These are phyloP conservation scores for Penicillium aurantiogriseum DNA, from an alignment of 2,329 filamentous ascomycete genomes.

Conservation along the genomic window DNA sequence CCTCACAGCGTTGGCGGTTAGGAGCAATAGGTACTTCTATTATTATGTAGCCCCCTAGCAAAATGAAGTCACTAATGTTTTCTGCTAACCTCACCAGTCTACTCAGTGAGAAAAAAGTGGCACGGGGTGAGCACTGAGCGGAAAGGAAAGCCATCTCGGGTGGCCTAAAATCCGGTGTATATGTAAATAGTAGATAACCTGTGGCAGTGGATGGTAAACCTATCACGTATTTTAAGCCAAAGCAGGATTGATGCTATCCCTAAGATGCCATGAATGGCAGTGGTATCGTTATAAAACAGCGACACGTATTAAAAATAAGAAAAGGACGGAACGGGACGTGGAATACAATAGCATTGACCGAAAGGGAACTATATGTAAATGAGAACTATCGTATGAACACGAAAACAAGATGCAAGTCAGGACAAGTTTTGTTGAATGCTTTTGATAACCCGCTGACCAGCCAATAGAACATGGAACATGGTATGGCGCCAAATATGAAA, in stretches of 20 bases:
- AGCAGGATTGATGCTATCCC: not conserved
- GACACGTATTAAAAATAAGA: not conserved
- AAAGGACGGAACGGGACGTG: not conserved
- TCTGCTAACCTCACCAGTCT: not conserved
- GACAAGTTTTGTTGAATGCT: not conserved
- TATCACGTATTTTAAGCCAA: too few relatives aligned
- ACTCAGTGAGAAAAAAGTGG: too few relatives aligned
- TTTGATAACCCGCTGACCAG: not conserved
- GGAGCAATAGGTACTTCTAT: not conserved
- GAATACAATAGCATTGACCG: constrained; percentile 1
- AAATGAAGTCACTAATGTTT: not conserved
- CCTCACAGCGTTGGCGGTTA: not conserved
- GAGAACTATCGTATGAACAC: not conserved
- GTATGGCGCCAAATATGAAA: constrained; percentile 3
- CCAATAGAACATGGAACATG: constrained; percentile 1
- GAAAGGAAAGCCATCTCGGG: too few relatives aligned
- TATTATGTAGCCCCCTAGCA: not conserved
- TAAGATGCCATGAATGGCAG: not conserved
- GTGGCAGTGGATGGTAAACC: too few relatives aligned
- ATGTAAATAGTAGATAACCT: too few relatives aligned
- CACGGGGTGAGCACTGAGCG: too few relatives aligned
- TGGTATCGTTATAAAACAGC: too few relatives aligned
- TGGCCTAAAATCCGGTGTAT: too few relatives aligned
- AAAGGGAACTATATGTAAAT: not conserved
- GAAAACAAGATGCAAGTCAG: not conserved